Evolutionary conservation across 495 filamentous ascomycete species (phyloP).

Genomic region (Penicillium longicatenatum): DNA sequence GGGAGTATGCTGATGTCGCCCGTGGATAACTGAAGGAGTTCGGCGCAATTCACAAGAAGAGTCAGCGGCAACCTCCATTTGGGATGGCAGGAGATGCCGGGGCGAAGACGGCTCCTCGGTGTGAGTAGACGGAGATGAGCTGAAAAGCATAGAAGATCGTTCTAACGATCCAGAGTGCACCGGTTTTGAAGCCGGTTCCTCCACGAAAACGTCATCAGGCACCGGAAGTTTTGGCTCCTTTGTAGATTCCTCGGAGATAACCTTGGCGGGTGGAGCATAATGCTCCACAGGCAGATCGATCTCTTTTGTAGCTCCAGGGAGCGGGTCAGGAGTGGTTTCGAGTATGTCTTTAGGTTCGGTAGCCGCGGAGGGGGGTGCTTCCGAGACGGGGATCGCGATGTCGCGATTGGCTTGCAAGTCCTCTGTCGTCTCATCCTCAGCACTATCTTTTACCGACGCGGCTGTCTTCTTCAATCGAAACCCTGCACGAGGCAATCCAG

Average conservation of each 20-base stretch:
- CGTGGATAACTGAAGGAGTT: conserved; percentile 40
- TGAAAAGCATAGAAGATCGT: conserved; percentile 54
- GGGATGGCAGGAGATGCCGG: conserved; percentile 22
- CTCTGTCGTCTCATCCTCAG: conserved; percentile 50
- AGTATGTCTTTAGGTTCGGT: conserved; percentile 19
- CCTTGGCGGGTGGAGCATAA: conserved; percentile 8
- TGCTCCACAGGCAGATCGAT: conserved; percentile 10
- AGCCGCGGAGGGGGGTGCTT: conserved; percentile 43
- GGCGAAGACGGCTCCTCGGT: conserved; percentile 20
- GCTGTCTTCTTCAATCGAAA: conserved; percentile 30
- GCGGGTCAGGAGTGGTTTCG: conserved; percentile 14
- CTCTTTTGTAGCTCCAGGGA: conserved; percentile 11
- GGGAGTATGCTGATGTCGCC: conserved; percentile 32
- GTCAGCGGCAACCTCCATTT: conserved; percentile 17
- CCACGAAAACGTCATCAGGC: conserved; percentile 15
- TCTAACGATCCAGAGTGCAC: conserved; percentile 56
- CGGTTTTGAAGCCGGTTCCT: conserved; percentile 31
- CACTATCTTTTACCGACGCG: conserved; percentile 46
- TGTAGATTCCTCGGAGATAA: conserved; percentile 12
- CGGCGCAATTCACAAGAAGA: conserved; percentile 36
- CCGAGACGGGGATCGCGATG: conserved; percentile 52
- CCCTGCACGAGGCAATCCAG: conserved; percentile 36
- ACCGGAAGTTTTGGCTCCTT: conserved; percentile 21
- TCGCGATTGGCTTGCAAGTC: conserved; percentile 48
- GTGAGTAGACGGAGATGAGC: conserved; percentile 51